Conservation (phyloP, 2,329 filamentous ascomycete genomes). For the Rhytidhysteron rufulum region DNA sequence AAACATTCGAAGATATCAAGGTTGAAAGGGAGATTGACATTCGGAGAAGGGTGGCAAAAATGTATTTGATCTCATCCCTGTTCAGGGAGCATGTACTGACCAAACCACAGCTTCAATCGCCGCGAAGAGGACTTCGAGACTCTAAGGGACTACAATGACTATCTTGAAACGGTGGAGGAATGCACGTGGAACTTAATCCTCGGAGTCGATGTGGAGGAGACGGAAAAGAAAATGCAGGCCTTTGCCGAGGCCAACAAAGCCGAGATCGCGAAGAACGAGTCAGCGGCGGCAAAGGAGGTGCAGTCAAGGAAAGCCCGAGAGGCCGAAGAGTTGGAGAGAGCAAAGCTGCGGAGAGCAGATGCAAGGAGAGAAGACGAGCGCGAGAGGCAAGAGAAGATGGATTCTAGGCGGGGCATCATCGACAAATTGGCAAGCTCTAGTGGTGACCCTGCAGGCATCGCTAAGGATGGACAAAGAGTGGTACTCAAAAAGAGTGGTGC, state of each 20-base stretch:
- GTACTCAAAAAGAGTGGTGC: slow-evolving; percentile 63
- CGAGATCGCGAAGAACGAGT: slow-evolving; percentile 50
- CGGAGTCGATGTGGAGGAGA: slow-evolving; percentile 63
- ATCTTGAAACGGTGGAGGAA: slow-evolving; percentile 87
- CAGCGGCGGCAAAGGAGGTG: slow-evolving; percentile 45
- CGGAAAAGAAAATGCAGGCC: slow-evolving; percentile 55
- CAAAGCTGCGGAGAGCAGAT: slow-evolving; percentile 58
- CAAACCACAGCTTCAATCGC: slow-evolving; percentile 73
- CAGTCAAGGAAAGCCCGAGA: slow-evolving; percentile 44
- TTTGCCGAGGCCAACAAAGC: slow-evolving; percentile 72
- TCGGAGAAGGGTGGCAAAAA: slow-evolving; percentile 66
- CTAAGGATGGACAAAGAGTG: slow-evolving; percentile 54
- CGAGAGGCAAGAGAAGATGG: slow-evolving; percentile 62
- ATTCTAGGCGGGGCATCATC: slow-evolving; percentile 65
- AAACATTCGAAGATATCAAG: slow-evolving; percentile 83
- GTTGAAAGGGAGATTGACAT: slow-evolving; percentile 95
- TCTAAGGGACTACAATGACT: slow-evolving; percentile 82
- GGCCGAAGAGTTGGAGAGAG: slow-evolving; percentile 63
- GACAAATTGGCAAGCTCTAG: slow-evolving; percentile 63
- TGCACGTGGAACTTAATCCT: slow-evolving; percentile 84
- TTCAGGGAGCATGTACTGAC: neutral
- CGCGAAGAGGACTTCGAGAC: slow-evolving; percentile 87
- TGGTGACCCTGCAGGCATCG: slow-evolving; percentile 55
- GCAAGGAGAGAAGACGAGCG: slow-evolving; percentile 63
- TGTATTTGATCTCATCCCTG: slow-evolving; percentile 34